Conservation (phyloP, 1,139 yeast genomes). For the Candida tunisiensis region DNA sequence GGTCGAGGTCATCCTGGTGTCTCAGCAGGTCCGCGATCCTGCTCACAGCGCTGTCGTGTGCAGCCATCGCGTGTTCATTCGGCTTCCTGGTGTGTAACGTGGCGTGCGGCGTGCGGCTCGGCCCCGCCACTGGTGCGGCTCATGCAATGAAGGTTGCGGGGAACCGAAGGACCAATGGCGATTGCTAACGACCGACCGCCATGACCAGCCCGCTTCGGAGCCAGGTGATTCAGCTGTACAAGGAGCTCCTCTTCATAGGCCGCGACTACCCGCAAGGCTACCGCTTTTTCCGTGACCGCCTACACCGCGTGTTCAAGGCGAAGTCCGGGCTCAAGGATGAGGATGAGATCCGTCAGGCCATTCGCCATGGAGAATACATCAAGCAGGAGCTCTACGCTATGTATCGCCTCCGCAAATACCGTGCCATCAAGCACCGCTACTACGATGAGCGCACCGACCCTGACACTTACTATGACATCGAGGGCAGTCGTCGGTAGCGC, state of each 20-base stretch:
- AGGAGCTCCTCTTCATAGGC: slow-evolving; percentile 21
- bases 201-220: slow-evolving; percentile 4
- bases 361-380: slow-evolving; percentile 20
- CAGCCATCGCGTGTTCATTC: no score
- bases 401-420: slow-evolving; percentile 17
- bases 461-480: no score
- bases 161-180: no score
- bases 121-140: no score
- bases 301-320: slow-evolving; percentile 15
- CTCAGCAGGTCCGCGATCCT: slow-evolving; percentile 15
- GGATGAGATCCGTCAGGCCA: slow-evolving; percentile 14
- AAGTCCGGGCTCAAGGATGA: slow-evolving; percentile 9
- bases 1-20: slow-evolving; percentile 32
- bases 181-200: no score
- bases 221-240: slow-evolving; percentile 17
- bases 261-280: slow-evolving; percentile 21
- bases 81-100: no score
- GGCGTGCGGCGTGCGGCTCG: no score
- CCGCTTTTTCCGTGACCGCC: slow-evolving; percentile 11
- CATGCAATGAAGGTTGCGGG: no score
- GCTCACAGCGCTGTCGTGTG: slow-evolving; percentile 5
- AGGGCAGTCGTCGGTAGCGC: no score
- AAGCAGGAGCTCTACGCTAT: slow-evolving; percentile 20
- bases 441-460: no score
- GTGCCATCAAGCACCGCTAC: slow-evolving; percentile 19